Percentiles rank a stretch among this genome's conserved stretches.
Evolutionary conservation across 352 stramenopile genomes (phyloP).

Genomic region (Pythium insidiosum): DNA sequence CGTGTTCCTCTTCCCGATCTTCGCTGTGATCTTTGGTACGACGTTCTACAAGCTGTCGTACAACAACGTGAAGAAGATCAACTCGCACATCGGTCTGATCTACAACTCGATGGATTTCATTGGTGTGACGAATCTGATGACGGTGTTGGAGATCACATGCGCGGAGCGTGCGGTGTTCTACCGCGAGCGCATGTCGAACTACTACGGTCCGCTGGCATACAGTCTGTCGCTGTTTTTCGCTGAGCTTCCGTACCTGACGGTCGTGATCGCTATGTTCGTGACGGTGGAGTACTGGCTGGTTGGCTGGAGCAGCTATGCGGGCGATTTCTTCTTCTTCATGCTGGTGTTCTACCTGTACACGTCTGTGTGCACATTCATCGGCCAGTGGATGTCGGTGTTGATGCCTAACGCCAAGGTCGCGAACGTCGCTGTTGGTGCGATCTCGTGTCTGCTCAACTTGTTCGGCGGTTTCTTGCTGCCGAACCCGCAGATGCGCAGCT

Average conservation of each 20-base stretch:
- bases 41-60: slow-evolving; percentile 40
- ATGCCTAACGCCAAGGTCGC: slow-evolving; percentile 73
- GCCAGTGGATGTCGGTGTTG: slow-evolving; percentile 80
- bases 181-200: slow-evolving; percentile 64
- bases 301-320: slow-evolving; percentile 39
- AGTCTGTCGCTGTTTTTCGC: slow-evolving; percentile 52
- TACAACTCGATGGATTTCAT: slow-evolving; percentile 71
- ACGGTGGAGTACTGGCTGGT: slow-evolving; percentile 62
- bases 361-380: slow-evolving; percentile 50
- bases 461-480: slow-evolving; percentile 52
- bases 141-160: slow-evolving; percentile 46
- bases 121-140: slow-evolving; percentile 50
- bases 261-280: slow-evolving; percentile 41
- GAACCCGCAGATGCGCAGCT: slow-evolving; percentile 33
- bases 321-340: too few species aligned
- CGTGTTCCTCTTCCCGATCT: slow-evolving; percentile 37
- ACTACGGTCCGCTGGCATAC: slow-evolving; percentile 65
- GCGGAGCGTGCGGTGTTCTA: slow-evolving; percentile 51
- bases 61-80: slow-evolving; percentile 26
- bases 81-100: slow-evolving; percentile 50
- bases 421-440: slow-evolving; percentile 57
- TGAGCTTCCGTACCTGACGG: slow-evolving; percentile 51
- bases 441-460: slow-evolving; percentile 64
- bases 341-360: slow-evolving; percentile 54
- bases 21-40: slow-evolving; percentile 41